Conservation (phyloP, 1,284 basidiomycete species). For the Neolentinus lepideus region DNA sequence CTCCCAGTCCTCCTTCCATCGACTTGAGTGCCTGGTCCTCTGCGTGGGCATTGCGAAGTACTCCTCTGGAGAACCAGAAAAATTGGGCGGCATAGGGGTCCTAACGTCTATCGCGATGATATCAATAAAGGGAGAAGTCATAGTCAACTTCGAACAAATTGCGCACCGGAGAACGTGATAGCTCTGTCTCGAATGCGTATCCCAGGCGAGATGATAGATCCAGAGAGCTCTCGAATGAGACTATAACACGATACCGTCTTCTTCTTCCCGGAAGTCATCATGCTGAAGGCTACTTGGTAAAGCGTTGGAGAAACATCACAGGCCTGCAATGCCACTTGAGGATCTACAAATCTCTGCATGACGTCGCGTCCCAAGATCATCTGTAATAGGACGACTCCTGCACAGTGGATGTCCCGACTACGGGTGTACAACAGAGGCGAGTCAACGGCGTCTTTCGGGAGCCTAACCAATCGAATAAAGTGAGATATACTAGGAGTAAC, state of each 20-base stretch:
- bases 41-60: slow-evolving; percentile 41
- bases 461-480: slow-evolving; percentile 30
- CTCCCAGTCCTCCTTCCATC: slow-evolving; percentile 85
- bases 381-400: slow-evolving; percentile 66
- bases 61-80: slow-evolving; percentile 52
- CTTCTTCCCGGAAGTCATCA: not conserved
- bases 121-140: not conserved
- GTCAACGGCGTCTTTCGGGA: slow-evolving; percentile 62
- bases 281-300: slow-evolving; percentile 4
- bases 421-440: slow-evolving; percentile 64
- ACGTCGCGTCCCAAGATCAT: slow-evolving; percentile 72
- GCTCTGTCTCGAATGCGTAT: not conserved
- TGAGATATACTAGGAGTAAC: not conserved
- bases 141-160: not conserved
- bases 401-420: slow-evolving; percentile 66
- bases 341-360: slow-evolving; percentile 33
- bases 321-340: slow-evolving; percentile 21
- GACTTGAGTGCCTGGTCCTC: slow-evolving; percentile 46
- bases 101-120: slow-evolving; percentile 6
- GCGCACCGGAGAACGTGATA: not conserved
- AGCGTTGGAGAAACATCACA: slow-evolving; percentile 19
- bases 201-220: not conserved
- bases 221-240: not conserved
- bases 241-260: not conserved
- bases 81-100: slow-evolving; percentile 36